Conservation (phyloP, 352 stramenopile genomes). For the Achlya hypogyna region DNA sequence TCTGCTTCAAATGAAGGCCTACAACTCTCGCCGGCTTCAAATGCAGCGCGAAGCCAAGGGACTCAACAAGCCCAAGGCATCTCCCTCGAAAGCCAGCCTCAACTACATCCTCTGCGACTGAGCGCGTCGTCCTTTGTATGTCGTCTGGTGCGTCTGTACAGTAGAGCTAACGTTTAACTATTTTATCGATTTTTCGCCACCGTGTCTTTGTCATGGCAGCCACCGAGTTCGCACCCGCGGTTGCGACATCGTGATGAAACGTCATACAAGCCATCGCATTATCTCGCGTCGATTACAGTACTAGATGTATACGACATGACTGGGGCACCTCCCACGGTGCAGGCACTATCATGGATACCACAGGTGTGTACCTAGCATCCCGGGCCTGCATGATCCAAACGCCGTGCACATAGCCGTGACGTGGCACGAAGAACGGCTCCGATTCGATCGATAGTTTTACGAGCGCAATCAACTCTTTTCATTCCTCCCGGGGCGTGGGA, state of each 20-base stretch:
- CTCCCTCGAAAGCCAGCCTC: background rate
- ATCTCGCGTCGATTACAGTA: too few species aligned
- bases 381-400: background rate
- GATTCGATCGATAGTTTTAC: too few species aligned
- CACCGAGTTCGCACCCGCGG: too few species aligned
- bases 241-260: too few species aligned
- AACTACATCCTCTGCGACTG: conserved; percentile 1
- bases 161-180: background rate
- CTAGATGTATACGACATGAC: too few species aligned
- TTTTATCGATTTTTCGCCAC: too few species aligned
- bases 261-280: too few species aligned
- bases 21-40: background rate
- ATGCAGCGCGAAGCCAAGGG: conserved; percentile 3
- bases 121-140: background rate
- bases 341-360: background rate
- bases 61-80: background rate
- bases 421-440: background rate
- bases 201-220: too few species aligned
- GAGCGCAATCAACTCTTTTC: too few species aligned
- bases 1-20: background rate
- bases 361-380: background rate
- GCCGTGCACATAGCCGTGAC: background rate
- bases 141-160: background rate
- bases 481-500: background rate
- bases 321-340: too few species aligned